These are phyloP conservation scores for Pythium coloratum DNA, from an alignment of 352 stramenopile genomes.

Conservation along the genomic window DNA sequence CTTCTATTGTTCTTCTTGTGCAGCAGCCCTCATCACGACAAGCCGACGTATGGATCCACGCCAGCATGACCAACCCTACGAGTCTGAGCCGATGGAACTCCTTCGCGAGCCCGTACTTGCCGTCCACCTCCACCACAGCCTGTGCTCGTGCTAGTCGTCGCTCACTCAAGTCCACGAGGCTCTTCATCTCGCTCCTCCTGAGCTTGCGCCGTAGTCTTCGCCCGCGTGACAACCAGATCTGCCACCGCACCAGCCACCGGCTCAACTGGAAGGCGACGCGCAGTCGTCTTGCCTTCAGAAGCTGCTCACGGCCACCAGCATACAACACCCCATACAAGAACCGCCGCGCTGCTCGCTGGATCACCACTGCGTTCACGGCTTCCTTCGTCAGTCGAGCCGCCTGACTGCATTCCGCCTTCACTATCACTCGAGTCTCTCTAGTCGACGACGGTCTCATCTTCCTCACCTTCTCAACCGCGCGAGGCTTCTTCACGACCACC, in stretches of 20 bases:
- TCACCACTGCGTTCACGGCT: constrained; percentile 4
- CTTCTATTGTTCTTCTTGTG: not conserved
- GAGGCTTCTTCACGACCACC: not conserved
- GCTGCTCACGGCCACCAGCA: not conserved
- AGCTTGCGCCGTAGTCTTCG: constrained; percentile 4
- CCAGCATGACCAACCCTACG: constrained; percentile 19
- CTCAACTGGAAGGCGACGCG: not conserved
- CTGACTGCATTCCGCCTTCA: constrained; percentile 1
- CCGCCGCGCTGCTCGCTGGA: constrained; percentile 15
- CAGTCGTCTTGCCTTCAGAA: not conserved
- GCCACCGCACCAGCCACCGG: constrained; percentile 14
- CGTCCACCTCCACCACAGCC: constrained; percentile 32
- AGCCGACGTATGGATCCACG: constrained; percentile 30
- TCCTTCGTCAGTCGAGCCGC: constrained; percentile 13
- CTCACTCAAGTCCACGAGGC: not conserved
- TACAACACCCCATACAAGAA: constrained; percentile 26
- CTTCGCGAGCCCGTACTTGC: constrained; percentile 52
- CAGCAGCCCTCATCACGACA: constrained; percentile 1
- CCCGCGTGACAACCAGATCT: not conserved
- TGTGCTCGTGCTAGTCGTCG: not conserved
- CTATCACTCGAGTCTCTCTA: not conserved
- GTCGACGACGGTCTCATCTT: not conserved
- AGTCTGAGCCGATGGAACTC: constrained; percentile 38
- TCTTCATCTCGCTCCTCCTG: not conserved
- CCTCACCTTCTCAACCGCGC: not conserved